Percentiles rank a stretch among this genome's conserved stretches.
Conservation (phyloP, 2,329 filamentous ascomycete species). For the Ceratocystis alfenasii region DNA sequence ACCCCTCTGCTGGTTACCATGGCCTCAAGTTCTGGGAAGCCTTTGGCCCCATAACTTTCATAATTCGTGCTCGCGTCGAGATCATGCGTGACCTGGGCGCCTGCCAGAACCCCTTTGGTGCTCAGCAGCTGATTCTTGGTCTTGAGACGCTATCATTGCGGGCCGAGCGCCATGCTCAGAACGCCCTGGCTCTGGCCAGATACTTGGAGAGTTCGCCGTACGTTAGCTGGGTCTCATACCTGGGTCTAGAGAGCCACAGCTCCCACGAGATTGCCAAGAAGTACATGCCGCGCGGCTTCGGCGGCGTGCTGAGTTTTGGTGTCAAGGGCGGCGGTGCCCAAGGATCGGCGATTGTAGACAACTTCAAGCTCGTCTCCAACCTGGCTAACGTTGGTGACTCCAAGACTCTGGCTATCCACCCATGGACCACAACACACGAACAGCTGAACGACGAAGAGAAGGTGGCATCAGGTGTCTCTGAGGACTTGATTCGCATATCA, state of each 20-base stretch:
- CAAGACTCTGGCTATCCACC: conserved; percentile 90
- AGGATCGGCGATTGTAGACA: conserved; percentile 80
- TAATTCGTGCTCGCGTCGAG: conserved; percentile 78
- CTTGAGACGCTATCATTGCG: conserved; percentile 82
- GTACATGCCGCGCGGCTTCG: conserved; percentile 74
- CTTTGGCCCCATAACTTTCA: conserved; percentile 71
- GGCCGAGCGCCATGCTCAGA: conserved; percentile 73
- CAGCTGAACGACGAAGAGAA: conserved; percentile 78
- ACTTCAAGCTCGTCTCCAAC: conserved; percentile 90
- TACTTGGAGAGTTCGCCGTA: conserved; percentile 75
- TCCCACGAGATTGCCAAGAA: conserved; percentile 72
- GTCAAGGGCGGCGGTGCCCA: conserved; percentile 79
- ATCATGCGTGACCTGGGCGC: conserved; percentile 78
- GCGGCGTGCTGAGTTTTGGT: conserved; percentile 85
- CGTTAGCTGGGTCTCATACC: conserved; percentile 90
- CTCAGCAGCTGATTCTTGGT: conserved; percentile 82
- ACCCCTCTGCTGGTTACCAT: conserved; percentile 81
- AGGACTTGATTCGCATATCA: conserved; percentile 88
- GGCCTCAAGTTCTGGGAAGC: conserved; percentile 91
- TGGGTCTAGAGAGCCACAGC: conserved; percentile 69
- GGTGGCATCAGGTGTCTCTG: conserved; percentile 56
- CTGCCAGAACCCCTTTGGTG: conserved; percentile 75
- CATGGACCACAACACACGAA: conserved; percentile 90
- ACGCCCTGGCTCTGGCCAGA: conserved; percentile 64
- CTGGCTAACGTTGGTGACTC: conserved; percentile 92